A percentile compares a stretch with the other conserved stretches of the same genome.
These are phyloP conservation scores for Nannochloropsis granulata DNA, from an alignment of 108 stramenopile species.

Conservation along the genomic window DNA sequence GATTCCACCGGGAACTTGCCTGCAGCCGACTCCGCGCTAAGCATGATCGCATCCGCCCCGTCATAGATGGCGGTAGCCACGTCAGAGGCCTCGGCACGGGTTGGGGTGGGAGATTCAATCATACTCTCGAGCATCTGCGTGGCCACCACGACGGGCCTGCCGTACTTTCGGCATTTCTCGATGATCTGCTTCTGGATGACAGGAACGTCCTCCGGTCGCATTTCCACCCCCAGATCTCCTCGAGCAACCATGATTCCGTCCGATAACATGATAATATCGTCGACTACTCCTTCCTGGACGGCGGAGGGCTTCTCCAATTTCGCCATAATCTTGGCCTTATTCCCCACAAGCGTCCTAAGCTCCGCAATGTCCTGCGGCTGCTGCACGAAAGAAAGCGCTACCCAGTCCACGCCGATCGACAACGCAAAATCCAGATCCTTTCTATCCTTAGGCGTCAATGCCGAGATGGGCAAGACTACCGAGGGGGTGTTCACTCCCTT, in stretches of 20 bases:
- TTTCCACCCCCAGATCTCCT: slow-evolving; percentile 92
- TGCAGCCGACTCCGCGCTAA: slow-evolving; percentile 77
- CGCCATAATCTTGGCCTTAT: slow-evolving; percentile 67
- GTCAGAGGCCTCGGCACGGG: slow-evolving; percentile 82
- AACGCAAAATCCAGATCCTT: slow-evolving; percentile 72
- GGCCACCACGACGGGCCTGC: slow-evolving; percentile 77
- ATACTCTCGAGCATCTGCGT: slow-evolving; percentile 52
- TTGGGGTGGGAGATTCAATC: slow-evolving; percentile 80
- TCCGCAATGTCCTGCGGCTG: slow-evolving; percentile 69
- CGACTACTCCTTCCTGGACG: slow-evolving; percentile 45
- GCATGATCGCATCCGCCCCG: slow-evolving; percentile 90
- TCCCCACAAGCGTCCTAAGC: slow-evolving; percentile 52
- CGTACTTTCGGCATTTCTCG: slow-evolving; percentile 62
- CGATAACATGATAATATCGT: slow-evolving; percentile 57
- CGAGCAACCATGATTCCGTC: slow-evolving; percentile 95
- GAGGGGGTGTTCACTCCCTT: slow-evolving; percentile 89
- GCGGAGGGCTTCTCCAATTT: slow-evolving; percentile 89
- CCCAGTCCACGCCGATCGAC: slow-evolving; percentile 78
- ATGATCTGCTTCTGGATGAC: slow-evolving; percentile 85
- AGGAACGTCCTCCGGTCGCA: slow-evolving; percentile 83
- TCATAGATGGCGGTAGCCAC: slow-evolving; percentile 92
- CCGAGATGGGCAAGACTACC: slow-evolving; percentile 72
- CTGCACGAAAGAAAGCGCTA: slow-evolving; percentile 88
- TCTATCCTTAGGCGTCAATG: slow-evolving; percentile 75
- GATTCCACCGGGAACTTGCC: slow-evolving; percentile 71